phyloP scores from a whole-genome alignment of 1,284 basidiomycete genomes.

The Ustilago crameri region DNA sequence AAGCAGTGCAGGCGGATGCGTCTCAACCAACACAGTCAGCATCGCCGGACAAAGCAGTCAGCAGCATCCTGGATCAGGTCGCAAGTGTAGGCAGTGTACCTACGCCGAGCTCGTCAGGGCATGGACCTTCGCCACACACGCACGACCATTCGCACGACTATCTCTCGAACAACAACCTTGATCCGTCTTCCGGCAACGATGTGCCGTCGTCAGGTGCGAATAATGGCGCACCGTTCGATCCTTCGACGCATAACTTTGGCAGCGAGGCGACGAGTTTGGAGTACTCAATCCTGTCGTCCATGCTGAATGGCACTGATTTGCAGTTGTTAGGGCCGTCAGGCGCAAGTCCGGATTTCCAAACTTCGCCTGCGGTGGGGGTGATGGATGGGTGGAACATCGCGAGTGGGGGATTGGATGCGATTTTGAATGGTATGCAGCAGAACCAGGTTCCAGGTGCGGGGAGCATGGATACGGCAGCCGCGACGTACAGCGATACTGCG shows the following conservation, averaged over 20 bases:
- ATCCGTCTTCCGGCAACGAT: slow-evolving; percentile 27
- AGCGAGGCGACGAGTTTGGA: slow-evolving; percentile 89
- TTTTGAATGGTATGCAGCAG: slow-evolving; percentile 15
- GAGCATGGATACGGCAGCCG: slow-evolving; percentile 37
- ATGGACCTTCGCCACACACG: slow-evolving; percentile 44
- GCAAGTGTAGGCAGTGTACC: slow-evolving; percentile 16
- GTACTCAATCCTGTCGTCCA: slow-evolving; percentile 89
- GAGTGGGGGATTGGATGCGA: slow-evolving; percentile 29
- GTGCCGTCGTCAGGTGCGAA: slow-evolving; percentile 5
- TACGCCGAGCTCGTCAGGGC: slow-evolving; percentile 37
- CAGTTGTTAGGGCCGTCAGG: slow-evolving; percentile 39
- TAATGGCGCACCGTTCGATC: slow-evolving; percentile 48
- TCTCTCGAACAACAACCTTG: slow-evolving; percentile 44
- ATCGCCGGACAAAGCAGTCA: slow-evolving; percentile 32
- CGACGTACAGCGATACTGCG: slow-evolving; percentile 39
- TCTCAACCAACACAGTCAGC: slow-evolving; percentile 16
- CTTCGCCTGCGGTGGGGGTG: slow-evolving; percentile 49
- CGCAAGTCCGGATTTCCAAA: slow-evolving; percentile 54
- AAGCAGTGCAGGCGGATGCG: slow-evolving; percentile 14
- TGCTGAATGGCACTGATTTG: slow-evolving; percentile 72
- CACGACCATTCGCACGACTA: slow-evolving; percentile 48
- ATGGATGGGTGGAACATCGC: slow-evolving; percentile 57
- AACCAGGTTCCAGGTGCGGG: slow-evolving; percentile 23
- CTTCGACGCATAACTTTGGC: slow-evolving; percentile 76
- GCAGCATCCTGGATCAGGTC: slow-evolving; percentile 43